These are phyloP conservation scores for Endoconidiophora polonica DNA, from an alignment of 2,329 filamentous ascomycete species.

Conservation along the genomic window DNA sequence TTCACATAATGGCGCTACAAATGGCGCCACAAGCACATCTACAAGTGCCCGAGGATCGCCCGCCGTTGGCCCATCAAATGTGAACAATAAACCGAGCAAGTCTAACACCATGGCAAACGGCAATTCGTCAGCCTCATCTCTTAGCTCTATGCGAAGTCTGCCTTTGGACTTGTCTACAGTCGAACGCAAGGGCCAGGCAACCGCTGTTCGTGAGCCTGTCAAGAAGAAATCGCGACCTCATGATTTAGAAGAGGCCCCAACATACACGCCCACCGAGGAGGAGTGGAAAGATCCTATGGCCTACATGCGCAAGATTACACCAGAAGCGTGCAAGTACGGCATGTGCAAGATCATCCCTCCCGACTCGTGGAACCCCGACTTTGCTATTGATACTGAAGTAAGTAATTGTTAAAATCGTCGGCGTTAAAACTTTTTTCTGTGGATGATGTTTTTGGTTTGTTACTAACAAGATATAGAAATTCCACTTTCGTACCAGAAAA, in stretches of 20 bases:
- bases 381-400: conserved; percentile 94
- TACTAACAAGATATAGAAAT: conserved; percentile 43
- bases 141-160: conserved; percentile 38
- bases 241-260: conserved; percentile 75
- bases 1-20: conserved; percentile 17
- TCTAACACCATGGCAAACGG: conserved; percentile 26
- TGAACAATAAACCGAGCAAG: conserved; percentile 26
- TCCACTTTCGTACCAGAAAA: conserved; percentile 90
- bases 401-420: conserved; percentile 7
- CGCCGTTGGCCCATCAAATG: conserved; percentile 21
- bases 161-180: conserved; percentile 77
- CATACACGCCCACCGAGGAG: conserved; percentile 76
- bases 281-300: conserved; percentile 90
- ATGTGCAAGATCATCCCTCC: conserved; percentile 94
- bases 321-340: conserved; percentile 73
- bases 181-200: conserved; percentile 74
- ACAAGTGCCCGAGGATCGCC: conserved; percentile 38
- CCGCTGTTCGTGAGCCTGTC: conserved; percentile 55
- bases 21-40: conserved; percentile 21
- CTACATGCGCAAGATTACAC: conserved; percentile 81
- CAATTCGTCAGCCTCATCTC: conserved; percentile 27
- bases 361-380: conserved; percentile 82
- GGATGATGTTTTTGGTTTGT: neutral
- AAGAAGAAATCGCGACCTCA: conserved; percentile 67
- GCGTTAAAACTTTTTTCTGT: neutral